Evolutionary conservation across 2,329 filamentous ascomycete genomes (phyloP).

Genomic region (Aspergillus nomiae): DNA sequence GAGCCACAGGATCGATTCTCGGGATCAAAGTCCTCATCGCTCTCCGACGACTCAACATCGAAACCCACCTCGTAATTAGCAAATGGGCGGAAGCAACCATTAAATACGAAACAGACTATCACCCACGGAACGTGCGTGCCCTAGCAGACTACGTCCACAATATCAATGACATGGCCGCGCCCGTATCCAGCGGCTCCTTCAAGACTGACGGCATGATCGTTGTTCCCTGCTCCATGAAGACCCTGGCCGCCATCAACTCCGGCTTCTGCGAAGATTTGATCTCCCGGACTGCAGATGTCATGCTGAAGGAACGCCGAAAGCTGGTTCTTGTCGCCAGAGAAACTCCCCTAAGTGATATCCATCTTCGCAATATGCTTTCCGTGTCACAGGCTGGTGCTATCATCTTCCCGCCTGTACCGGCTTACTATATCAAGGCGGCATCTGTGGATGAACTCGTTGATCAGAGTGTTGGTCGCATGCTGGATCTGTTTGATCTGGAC

Average conservation of each 20-base stretch:
- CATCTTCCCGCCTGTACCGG: slow-evolving; percentile 49
- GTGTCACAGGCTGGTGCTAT: slow-evolving; percentile 42
- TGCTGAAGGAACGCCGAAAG: slow-evolving; percentile 47
- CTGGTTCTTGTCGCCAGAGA: slow-evolving; percentile 48
- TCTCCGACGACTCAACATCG: slow-evolving; percentile 47
- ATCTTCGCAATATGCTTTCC: slow-evolving; percentile 49
- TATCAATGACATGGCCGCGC: slow-evolving; percentile 49
- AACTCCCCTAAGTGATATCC: slow-evolving; percentile 52
- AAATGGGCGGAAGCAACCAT: slow-evolving; percentile 54
- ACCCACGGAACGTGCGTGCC: slow-evolving; percentile 37
- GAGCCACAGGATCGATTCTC: slow-evolving; percentile 50
- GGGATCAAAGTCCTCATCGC: slow-evolving; percentile 46
- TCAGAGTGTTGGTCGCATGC: slow-evolving; percentile 51
- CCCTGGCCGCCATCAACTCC: slow-evolving; percentile 44
- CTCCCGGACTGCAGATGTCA: slow-evolving; percentile 49
- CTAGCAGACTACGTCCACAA: slow-evolving; percentile 44
- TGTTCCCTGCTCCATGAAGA: slow-evolving; percentile 53
- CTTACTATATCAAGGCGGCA: slow-evolving; percentile 46
- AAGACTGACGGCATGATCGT: slow-evolving; percentile 51
- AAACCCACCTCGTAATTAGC: slow-evolving; percentile 52
- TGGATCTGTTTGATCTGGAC: slow-evolving; percentile 50
- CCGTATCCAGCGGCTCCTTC: slow-evolving; percentile 50
- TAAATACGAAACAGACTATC: slow-evolving; percentile 51
- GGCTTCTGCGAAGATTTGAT: slow-evolving; percentile 52
- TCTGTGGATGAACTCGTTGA: slow-evolving; percentile 46